Conservation (phyloP, 192 early-diverging fungal genomes). For the Lunasporangiospora selenospora region DNA sequence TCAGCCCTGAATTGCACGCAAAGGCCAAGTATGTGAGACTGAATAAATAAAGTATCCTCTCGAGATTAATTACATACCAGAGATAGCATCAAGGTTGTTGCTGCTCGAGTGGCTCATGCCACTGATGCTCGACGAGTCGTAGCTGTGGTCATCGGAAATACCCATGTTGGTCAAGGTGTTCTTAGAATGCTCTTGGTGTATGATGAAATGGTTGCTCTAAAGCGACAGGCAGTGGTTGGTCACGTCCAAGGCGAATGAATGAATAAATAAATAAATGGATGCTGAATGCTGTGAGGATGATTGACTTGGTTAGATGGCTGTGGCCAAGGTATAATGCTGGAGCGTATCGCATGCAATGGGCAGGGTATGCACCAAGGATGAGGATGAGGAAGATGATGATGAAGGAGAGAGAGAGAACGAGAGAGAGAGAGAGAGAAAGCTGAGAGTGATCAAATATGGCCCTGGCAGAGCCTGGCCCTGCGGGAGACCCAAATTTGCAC, state of each 20-base stretch:
- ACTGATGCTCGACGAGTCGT: conserved; percentile 26
- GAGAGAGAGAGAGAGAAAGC: not conserved
- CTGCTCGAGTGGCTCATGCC: conserved; percentile 38
- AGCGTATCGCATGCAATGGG: not conserved
- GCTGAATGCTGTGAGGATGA: not conserved
- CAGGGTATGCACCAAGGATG: not conserved
- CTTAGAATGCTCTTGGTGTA: no score
- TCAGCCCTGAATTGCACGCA: no score
- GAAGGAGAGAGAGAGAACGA: not conserved
- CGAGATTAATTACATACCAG: conserved; percentile 18
- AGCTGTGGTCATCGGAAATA: conserved; percentile 17
- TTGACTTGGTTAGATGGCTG: not conserved
- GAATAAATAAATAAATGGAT: no score
- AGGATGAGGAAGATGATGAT: not conserved
- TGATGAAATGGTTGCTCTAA: no score
- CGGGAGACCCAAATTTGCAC: no score
- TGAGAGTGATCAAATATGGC: no score
- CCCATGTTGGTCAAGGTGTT: conserved; percentile 5
- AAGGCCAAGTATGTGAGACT: no score
- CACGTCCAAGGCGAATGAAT: no score
- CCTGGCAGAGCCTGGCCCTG: no score
- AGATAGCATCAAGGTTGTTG: conserved; percentile 23
- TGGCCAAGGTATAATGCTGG: no score
- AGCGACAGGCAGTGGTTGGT: no score
- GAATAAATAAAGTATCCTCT: not conserved